Evolutionary conservation across 345 rosid species (phyloP), one percentile per base, ranked within the genome.

Genomic region (Combretum micranthum): DNA sequence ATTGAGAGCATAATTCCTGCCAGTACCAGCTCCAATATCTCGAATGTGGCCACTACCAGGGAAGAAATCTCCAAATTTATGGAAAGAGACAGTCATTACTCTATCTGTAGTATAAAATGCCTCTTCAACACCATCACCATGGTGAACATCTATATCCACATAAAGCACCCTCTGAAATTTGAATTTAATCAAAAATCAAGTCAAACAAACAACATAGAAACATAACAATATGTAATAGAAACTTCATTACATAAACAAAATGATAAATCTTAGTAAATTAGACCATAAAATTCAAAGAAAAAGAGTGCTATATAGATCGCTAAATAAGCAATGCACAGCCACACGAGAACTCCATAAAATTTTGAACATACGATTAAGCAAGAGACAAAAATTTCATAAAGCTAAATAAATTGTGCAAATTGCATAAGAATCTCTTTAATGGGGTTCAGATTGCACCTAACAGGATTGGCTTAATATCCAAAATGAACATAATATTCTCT

Each of bases 51-150:
- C 97, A 19, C 90, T 85, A 43, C 99, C 99, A 0, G 99, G 99
- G 74, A 93, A 93, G 77, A 83, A 93, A 64, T 93, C 99, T 46
- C 99, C 99, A 66, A 73, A 93, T 69, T 93, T 89, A 71, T 93
- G 99, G 63, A 93, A 93, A 55, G 99, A 93, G 56, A 93, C 97
- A 3, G 96, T 93, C 99, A 93, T 93, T 25, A 93, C 99, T 77
- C 99, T 87, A 73, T 93, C 99, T n/a, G 99, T 93, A 16, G 96
- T 83, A 64, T 85, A 93, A 71, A 93, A 93, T 48, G 99, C 99
- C 71, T 93, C 99, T 65, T 93, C 99, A 15, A 93, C 99, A 32
- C 99, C 99, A 58, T 93, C 99, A 44, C 99, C 99, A 50, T 93
- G 99, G 69, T 93, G 99, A 3, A 93, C 97, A 76, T 93, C 99